Evolutionary conservation across 306 rosid genomes (phyloP).

Genomic region (Rosa multiflora): DNA sequence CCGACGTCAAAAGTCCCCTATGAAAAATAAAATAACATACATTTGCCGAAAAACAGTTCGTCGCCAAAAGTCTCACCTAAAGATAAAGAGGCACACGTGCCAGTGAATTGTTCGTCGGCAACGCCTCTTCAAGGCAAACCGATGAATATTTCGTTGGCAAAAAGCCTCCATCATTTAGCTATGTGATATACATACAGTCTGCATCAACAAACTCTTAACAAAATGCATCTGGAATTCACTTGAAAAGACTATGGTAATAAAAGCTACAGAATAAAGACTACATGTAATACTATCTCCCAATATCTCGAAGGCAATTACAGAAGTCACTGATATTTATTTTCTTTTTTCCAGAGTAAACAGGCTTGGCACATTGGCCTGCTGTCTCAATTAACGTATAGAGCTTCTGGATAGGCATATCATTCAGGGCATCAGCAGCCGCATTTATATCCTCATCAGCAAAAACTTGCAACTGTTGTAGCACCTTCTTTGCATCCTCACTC

Average conservation of each 20-base stretch:
- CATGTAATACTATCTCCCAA: constrained; percentile 39
- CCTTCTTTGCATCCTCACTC: constrained; percentile 73
- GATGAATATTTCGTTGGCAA: too few relatives aligned
- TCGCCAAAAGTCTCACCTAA: too few relatives aligned
- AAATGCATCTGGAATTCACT: not conserved
- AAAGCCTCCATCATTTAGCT: too few relatives aligned
- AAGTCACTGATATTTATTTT: constrained; percentile 72
- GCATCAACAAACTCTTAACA: not conserved
- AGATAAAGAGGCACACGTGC: too few relatives aligned
- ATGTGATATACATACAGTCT: not conserved
- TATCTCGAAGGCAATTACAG: constrained; percentile 69
- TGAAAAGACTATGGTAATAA: not conserved
- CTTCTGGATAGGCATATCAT: constrained; percentile 87
- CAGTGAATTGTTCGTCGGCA: too few relatives aligned
- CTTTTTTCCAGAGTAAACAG: constrained; percentile 71
- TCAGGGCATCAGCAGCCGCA: constrained; percentile 83
- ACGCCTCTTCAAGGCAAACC: too few relatives aligned
- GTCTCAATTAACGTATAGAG: constrained; percentile 80
- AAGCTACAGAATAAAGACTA: not conserved
- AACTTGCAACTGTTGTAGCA: constrained; percentile 69
- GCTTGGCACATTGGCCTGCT: constrained; percentile 95
- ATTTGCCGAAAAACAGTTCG: too few relatives aligned
- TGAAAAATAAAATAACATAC: too few relatives aligned
- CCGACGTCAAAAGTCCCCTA: too few relatives aligned
- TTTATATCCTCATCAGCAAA: constrained; percentile 71